Percentiles rank a stretch among this genome's conserved stretches.
phyloP scores from a whole-genome alignment of 2,329 filamentous ascomycete species.

The Ophiostoma novo-ulmi region DNA sequence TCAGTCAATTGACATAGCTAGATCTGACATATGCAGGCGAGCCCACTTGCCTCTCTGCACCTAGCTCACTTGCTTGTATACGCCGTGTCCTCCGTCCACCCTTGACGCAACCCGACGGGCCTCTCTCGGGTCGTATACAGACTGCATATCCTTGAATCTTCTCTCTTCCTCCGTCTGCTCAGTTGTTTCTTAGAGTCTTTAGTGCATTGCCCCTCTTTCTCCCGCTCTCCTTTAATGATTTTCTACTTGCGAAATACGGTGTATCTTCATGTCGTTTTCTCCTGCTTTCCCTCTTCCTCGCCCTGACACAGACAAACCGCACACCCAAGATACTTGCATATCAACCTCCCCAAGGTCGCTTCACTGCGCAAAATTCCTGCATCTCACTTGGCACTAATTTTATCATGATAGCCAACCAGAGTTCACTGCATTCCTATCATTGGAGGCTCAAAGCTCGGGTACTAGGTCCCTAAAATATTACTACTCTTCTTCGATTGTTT shows the following conservation, averaged over 20 bases:
- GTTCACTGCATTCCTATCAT: constrained; percentile 40
- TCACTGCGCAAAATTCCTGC: constrained; percentile 28
- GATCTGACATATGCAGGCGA: constrained; percentile 25
- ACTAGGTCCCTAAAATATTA: constrained; percentile 39
- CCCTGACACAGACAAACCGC: not conserved
- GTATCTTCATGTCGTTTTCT: constrained; percentile 8
- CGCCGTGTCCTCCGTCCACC: constrained; percentile 15
- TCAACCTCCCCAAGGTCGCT: constrained; percentile 13
- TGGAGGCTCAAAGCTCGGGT: constrained; percentile 44
- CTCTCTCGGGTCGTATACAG: not conserved
- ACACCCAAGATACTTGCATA: not conserved
- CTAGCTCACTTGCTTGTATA: constrained; percentile 4
- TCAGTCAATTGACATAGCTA: constrained; percentile 15
- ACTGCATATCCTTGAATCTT: constrained; percentile 11
- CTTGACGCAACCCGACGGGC: constrained; percentile 20
- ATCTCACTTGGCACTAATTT: constrained; percentile 33
- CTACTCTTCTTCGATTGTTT: not conserved
- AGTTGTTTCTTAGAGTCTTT: constrained; percentile 13
- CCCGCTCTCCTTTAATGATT: constrained; percentile 13
- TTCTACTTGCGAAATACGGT: constrained; percentile 18
- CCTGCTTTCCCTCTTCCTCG: not conserved
- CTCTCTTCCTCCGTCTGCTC: constrained; percentile 14
- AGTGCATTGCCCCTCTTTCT: constrained; percentile 21
- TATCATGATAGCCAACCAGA: constrained; percentile 46
- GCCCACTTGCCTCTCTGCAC: constrained; percentile 3